These are phyloP conservation scores for Kentomonas sorsogonicus DNA, from an alignment of 208 protist species.

Conservation along the genomic window DNA sequence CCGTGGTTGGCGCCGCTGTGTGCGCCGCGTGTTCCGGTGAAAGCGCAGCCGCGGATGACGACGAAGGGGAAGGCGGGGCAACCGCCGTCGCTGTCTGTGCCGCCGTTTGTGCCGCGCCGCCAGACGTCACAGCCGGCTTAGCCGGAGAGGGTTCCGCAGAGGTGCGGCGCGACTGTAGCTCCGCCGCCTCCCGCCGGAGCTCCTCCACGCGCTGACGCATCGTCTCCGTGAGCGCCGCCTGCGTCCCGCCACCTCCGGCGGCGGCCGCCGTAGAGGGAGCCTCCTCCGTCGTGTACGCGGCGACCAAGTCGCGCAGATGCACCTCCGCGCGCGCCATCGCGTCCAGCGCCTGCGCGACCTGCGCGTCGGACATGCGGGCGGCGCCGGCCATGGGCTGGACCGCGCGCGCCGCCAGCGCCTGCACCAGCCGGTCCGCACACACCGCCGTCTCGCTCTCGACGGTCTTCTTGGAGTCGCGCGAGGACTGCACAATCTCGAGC, in stretches of 20 bases:
- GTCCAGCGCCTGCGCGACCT: slow-evolving; percentile 19
- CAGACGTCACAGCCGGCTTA: not conserved
- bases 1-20: no score
- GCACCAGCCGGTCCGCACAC: slow-evolving; percentile 51
- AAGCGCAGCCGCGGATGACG: no score
- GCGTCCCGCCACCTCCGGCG: slow-evolving; percentile 17
- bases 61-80: no score
- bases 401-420: slow-evolving; percentile 40
- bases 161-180: not conserved
- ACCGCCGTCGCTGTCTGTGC: no score
- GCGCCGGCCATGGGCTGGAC: slow-evolving; percentile 47
- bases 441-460: slow-evolving; percentile 65
- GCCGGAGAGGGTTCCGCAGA: not conserved
- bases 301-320: slow-evolving; percentile 20
- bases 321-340: slow-evolving; percentile 25
- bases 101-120: no score
- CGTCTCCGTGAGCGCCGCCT: slow-evolving; percentile 23
- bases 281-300: slow-evolving; percentile 19
- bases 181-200: slow-evolving; percentile 22
- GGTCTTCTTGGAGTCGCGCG: slow-evolving; percentile 77
- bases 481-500: slow-evolving; percentile 75
- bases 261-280: no score
- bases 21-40: no score
- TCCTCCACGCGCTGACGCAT: slow-evolving; percentile 22
- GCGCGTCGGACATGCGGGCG: slow-evolving; percentile 28